Percentiles rank a stretch among this genome's conserved stretches.
Conservation (phyloP, 1,284 basidiomycete genomes). For the Lignosus rhinocerotis region DNA sequence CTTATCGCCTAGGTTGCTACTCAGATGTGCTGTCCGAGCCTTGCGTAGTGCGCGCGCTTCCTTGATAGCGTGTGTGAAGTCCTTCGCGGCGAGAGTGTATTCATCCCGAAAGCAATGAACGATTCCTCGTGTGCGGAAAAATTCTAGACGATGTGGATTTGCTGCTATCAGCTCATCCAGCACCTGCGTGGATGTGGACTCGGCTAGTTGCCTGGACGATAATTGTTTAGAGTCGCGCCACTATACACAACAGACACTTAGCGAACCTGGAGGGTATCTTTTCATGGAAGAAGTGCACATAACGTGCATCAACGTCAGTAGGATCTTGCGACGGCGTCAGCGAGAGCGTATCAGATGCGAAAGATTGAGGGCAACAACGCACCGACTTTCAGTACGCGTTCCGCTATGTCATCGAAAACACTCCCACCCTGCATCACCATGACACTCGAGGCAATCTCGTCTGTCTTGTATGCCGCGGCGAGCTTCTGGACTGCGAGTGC, state of each 20-base stretch:
- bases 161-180: slow-evolving; percentile 73
- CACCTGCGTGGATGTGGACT: slow-evolving; percentile 71
- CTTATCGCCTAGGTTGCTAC: slow-evolving; percentile 38
- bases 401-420: slow-evolving; percentile 83
- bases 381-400: slow-evolving; percentile 76
- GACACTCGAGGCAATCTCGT: slow-evolving; percentile 85
- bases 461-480: slow-evolving; percentile 75
- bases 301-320: slow-evolving; percentile 72
- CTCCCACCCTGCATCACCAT: slow-evolving; percentile 90
- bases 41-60: slow-evolving; percentile 71
- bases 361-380: slow-evolving; percentile 29
- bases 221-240: not conserved
- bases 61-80: slow-evolving; percentile 76
- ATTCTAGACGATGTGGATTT: slow-evolving; percentile 74
- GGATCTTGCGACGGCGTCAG: slow-evolving; percentile 51
- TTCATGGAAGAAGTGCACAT: slow-evolving; percentile 88
- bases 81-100: slow-evolving; percentile 66
- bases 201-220: slow-evolving; percentile 67
- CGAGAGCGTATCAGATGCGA: not conserved
- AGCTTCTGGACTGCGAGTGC: slow-evolving; percentile 80
- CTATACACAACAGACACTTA: not conserved
- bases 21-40: slow-evolving; percentile 54
- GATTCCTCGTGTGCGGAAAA: slow-evolving; percentile 79
- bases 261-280: slow-evolving; percentile 83
- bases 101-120: slow-evolving; percentile 85